Conservation (phyloP, 768 basidiomycete species). For the Pluteus cervinus region DNA sequence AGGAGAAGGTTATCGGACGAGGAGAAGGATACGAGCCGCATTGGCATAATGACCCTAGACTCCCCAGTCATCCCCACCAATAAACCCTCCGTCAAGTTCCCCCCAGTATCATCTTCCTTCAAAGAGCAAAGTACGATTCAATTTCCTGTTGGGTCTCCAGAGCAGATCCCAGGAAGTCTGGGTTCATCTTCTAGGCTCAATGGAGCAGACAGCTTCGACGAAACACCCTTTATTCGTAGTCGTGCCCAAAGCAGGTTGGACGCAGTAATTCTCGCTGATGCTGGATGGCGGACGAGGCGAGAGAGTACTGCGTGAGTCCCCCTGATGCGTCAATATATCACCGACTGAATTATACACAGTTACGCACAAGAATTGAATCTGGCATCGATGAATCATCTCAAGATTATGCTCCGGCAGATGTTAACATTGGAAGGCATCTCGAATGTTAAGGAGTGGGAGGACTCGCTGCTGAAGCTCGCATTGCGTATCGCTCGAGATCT, state of each 20-base stretch:
- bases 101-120: slow-evolving; percentile 43
- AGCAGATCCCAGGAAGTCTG: slow-evolving; percentile 56
- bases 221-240: slow-evolving; percentile 79
- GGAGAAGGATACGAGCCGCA: slow-evolving; percentile 51
- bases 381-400: slow-evolving; percentile 84
- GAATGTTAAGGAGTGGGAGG: slow-evolving; percentile 84
- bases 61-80: slow-evolving; percentile 37
- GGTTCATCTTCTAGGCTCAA: slow-evolving; percentile 45
- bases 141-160: slow-evolving; percentile 77
- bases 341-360: slow-evolving; percentile 29
- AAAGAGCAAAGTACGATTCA: slow-evolving; percentile 79
- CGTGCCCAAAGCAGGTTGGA: slow-evolving; percentile 78
- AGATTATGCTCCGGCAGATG: slow-evolving; percentile 88
- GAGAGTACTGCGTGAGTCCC: slow-evolving; percentile 82
- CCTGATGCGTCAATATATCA: slow-evolving; percentile 4
- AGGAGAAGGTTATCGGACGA: slow-evolving; percentile 71
- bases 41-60: slow-evolving; percentile 32
- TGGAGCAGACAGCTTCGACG: slow-evolving; percentile 70
- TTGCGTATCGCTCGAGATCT: slow-evolving; percentile 83
- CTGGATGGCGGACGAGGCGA: slow-evolving; percentile 81
- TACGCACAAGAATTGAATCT: slow-evolving; percentile 81
- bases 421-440: slow-evolving; percentile 78
- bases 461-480: slow-evolving; percentile 71
- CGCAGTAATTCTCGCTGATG: slow-evolving; percentile 45
- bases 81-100: slow-evolving; percentile 57